Percentiles rank a stretch among this genome's conserved stretches.
phyloP scores from a whole-genome alignment of 305 asterid species.

The Withania somnifera region DNA sequence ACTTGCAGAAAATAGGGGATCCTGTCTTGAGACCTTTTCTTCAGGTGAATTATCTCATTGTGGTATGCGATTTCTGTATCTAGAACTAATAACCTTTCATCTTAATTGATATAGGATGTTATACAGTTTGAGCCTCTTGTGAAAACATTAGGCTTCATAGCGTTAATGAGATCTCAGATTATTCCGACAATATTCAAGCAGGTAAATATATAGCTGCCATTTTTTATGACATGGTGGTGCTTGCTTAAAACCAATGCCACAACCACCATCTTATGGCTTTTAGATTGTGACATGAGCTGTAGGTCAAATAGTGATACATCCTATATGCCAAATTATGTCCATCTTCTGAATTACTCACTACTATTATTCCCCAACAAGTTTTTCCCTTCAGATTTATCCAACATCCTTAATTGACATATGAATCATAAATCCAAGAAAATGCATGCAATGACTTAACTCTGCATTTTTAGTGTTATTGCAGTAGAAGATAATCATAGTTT shows the following conservation, averaged over 20 bases:
- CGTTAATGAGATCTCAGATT: constrained; percentile 56
- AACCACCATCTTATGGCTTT: background rate
- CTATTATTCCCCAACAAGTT: too few species aligned
- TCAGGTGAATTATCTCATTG: constrained; percentile 40
- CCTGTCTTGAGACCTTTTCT: constrained; percentile 95
- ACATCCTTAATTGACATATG: too few species aligned
- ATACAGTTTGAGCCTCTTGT: constrained; percentile 91
- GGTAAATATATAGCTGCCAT: constrained; percentile 23
- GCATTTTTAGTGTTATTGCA: too few species aligned
- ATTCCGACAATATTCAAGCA: constrained; percentile 75
- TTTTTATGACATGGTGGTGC: background rate
- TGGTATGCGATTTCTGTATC: background rate
- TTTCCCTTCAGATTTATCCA: too few species aligned
- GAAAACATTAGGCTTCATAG: constrained; percentile 72
- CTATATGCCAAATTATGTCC: too few species aligned
- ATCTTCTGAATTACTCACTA: too few species aligned
- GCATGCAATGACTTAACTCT: too few species aligned
- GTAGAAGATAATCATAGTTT: too few species aligned
- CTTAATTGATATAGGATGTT: constrained; percentile 50
- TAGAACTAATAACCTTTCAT: background rate
- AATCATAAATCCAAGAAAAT: too few species aligned
- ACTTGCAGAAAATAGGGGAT: constrained; percentile 69
- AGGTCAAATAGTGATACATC: too few species aligned
- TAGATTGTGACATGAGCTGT: too few species aligned
- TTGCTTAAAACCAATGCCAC: background rate